Evolutionary conservation across 495 filamentous ascomycete genomes (phyloP), one percentile per base, ranked within the genome.

Genomic region (Xylaria telfairii): DNA sequence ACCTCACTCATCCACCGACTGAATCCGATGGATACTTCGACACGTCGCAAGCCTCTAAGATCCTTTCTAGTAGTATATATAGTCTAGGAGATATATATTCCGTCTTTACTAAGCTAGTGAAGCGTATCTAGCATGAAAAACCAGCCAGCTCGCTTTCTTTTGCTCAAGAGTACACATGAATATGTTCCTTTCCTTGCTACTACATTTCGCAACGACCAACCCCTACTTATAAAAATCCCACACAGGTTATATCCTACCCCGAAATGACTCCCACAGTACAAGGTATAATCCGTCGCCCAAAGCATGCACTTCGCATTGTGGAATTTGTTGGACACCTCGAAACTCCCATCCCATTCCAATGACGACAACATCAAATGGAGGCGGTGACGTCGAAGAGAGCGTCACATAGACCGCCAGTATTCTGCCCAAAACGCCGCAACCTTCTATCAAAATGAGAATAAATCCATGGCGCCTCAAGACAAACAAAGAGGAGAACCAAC

Each of bases 381-480:
- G 34, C 21, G 13, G 32, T 24, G 49, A 59, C 13, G 24, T 47
- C 13, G 51, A 32, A 46, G 7, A 49, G 26, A 30, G 13, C 39
- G 17, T 44, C 26, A 57, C 34, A 65, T 47, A 41, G 24, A 65
- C 57, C 44, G n/a, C 39, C 28, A 37, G 12, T 39, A 37, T 59
- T 30, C 51, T 53, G 49, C 60, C 60, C 39, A 44, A 34, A 69
- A 64, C 47, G 47, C 68, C 68, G 37, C 63, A 37, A 65, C 19
- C 9, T 65, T 59, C 26, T 53, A 47, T 70, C 46, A 59, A 65
- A 56, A 69, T 24, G 42, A 41, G 34, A 65, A 65, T 47, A 1
- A 39, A 65, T 47, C 49, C 47, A 49, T 70, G 30, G 49, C 61
- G 68, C 68, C 68, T 30, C 9, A 4, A 54, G 46, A 57, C 34